These are phyloP conservation scores for Physcia stellaris DNA, from an alignment of 495 filamentous ascomycete species.

Conservation along the genomic window DNA sequence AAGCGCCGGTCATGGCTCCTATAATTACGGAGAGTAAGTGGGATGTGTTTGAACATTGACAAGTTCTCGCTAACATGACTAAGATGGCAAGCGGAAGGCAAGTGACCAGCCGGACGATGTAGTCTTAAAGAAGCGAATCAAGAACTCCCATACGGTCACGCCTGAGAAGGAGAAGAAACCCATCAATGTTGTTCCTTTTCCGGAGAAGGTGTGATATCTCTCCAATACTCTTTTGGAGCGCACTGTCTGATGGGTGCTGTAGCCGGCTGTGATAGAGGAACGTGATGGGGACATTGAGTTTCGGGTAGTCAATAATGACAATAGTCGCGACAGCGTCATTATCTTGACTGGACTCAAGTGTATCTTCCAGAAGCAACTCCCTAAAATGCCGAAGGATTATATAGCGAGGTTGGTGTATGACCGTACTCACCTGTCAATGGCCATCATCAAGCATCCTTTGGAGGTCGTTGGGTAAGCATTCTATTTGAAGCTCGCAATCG, in stretches of 20 bases:
- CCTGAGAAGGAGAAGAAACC: constrained; percentile 39
- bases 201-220: constrained; percentile 55
- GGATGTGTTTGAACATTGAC: neutral
- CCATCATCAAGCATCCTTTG: constrained; percentile 90
- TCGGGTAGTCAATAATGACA: constrained; percentile 94
- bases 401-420: constrained; percentile 96
- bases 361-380: constrained; percentile 96
- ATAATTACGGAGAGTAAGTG: constrained; percentile 14
- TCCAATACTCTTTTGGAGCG: neutral
- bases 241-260: constrained; percentile 3
- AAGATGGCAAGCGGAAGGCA: constrained; percentile 67
- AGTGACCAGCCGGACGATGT: constrained; percentile 45
- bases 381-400: constrained; percentile 99
- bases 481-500: neutral
- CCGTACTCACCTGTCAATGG: constrained; percentile 87
- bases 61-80: constrained; percentile 8
- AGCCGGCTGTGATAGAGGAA: constrained; percentile 89
- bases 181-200: constrained; percentile 54
- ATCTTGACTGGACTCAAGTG: constrained; percentile 93
- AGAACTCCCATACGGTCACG: constrained; percentile 35
- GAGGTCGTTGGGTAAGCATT: constrained; percentile 67
- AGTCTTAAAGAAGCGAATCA: constrained; percentile 47
- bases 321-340: constrained; percentile 72
- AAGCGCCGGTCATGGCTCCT: constrained; percentile 15
- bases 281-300: constrained; percentile 94